These are phyloP conservation scores for Melampsora americana DNA, from an alignment of 1,284 basidiomycete species.

Conservation along the genomic window DNA sequence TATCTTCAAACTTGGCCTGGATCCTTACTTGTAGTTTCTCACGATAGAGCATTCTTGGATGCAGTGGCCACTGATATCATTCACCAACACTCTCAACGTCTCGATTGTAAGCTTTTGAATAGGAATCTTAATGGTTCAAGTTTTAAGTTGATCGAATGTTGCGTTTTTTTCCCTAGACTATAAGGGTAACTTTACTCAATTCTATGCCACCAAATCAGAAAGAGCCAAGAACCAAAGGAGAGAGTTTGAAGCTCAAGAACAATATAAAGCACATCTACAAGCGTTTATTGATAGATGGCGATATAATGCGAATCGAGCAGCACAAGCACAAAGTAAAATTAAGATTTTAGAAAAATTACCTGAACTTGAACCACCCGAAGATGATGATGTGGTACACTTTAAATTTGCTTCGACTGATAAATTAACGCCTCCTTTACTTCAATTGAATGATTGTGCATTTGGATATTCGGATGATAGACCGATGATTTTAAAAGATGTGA, in stretches of 20 bases:
- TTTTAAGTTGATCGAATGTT: not conserved
- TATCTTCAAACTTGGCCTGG: slow-evolving; percentile 95
- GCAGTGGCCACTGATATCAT: slow-evolving; percentile 74
- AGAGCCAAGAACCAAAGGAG: slow-evolving; percentile 83
- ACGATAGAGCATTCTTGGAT: slow-evolving; percentile 98
- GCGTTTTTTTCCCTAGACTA: slow-evolving; percentile 46
- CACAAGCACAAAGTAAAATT: slow-evolving; percentile 93
- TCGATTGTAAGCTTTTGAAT: slow-evolving; percentile 72
- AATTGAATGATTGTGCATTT: slow-evolving; percentile 86
- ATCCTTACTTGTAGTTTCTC: slow-evolving; percentile 92
- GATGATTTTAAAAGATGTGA: slow-evolving; percentile 69
- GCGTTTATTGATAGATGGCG: slow-evolving; percentile 97
- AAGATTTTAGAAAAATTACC: slow-evolving; percentile 98
- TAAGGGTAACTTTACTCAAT: slow-evolving; percentile 92
- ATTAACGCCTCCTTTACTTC: slow-evolving; percentile 91
- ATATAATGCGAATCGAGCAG: slow-evolving; percentile 70
- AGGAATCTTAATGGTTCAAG: not conserved
- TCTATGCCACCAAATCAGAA: slow-evolving; percentile 97
- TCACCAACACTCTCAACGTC: slow-evolving; percentile 87
- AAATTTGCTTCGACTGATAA: slow-evolving; percentile 71
- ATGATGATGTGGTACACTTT: slow-evolving; percentile 45
- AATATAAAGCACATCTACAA: slow-evolving; percentile 89
- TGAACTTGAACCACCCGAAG: slow-evolving; percentile 84
- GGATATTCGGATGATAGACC: slow-evolving; percentile 79
- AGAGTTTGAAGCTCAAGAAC: slow-evolving; percentile 92